Base-by-base conservation (phyloP, 495 filamentous ascomycete species). In the Xylaria curta region DNA sequence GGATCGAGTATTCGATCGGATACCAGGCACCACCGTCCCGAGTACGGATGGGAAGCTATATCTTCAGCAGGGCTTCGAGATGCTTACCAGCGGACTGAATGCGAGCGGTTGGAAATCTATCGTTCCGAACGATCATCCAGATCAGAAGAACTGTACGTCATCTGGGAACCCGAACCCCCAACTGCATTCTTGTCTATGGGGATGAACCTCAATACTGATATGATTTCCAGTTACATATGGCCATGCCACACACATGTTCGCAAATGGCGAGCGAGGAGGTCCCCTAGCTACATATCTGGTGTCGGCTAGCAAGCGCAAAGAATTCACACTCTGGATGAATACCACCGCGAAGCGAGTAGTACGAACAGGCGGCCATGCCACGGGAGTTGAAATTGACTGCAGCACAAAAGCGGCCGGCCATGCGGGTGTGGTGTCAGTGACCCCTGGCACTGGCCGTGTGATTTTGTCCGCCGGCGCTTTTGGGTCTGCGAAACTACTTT, bases 251-350 rank as follows among this genome's bases (percentile, higher is more conserved):
- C 90, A 88, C 78, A 91, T 91, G 85, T 89, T 87, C 76, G 74
- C 80, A 33, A 80, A 89, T 44, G 88, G 87, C 38, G 85, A 89
- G 76, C 83, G 90, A 66, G 87, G 87, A 38, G 91, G 91, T 28
- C 91, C 90, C 33, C 76, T 91, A 56, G 87, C 87, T 15, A 91
- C 89, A 4, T 92, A 92, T 74, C 82, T 92, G 0, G 85, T 89
- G 40, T 82, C 83, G 21, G 89, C 89, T 6, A 81, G 84, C 69
- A 76, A 79, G 33, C 78, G 85, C 65, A 72, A 79, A 24, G 90
- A 91, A 79, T 91, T 93, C 80, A 81, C 85, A n/a, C 81, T 93
- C 62, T 83, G 84, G 73, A 82, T 87, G 68, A 85, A 88, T 69
- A 87, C 89, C 38, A 87, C 85, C 51, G 89, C 90, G 40, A 80